Evolutionary conservation across 2,329 filamentous ascomycete genomes (phyloP), one percentile per base, ranked within the genome.

Genomic region (Ceratocystis papillata): DNA sequence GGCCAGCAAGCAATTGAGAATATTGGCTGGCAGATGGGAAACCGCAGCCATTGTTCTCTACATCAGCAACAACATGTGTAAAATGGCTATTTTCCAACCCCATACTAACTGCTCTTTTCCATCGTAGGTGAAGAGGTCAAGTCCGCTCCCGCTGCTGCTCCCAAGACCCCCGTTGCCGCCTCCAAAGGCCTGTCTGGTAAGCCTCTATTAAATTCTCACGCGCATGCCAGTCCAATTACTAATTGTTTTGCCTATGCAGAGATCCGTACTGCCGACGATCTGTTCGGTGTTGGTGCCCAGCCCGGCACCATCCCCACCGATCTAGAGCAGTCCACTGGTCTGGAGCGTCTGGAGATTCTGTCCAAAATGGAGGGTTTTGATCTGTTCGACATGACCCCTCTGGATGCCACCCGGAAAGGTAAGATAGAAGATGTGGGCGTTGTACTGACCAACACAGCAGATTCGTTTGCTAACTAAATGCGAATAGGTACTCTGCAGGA

Each of bases 281-380:
- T 99, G 68, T 72, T 95, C 70, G 84, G 88, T 70, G 89, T 90
- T 44, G 94, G 94, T 81, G 91, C 88, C 73, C 77, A 83, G 72
- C 79, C 86, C 70, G 93, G 94, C 75, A 89, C 88, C 76, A 81
- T 99, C 71, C 90, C 94, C 71, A 95, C 90, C 79, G 94, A 99
- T 79, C 78, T 96, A 76, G 91, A 97, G 78, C 94, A 99, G 79
- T 80, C 94, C 68, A 97, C 94, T 72, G 94, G 94, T 89, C 83
- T 97, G 68, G 94, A 99, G 83, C 92, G 94, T 85, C 85, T 99
- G 72, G 94, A 99, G 80, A 94, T 99, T 74, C 83, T 99, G 76
- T 94, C 94, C 79, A 99, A 99, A 86, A 96, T 97, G 88, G 90
- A 97, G 83, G 92, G 94, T 71, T 81, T 96, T 73, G 94, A 99